Evolutionary conservation across 805 yeast genomes (phyloP).

Genomic region (Lachancea kluyveri): DNA sequence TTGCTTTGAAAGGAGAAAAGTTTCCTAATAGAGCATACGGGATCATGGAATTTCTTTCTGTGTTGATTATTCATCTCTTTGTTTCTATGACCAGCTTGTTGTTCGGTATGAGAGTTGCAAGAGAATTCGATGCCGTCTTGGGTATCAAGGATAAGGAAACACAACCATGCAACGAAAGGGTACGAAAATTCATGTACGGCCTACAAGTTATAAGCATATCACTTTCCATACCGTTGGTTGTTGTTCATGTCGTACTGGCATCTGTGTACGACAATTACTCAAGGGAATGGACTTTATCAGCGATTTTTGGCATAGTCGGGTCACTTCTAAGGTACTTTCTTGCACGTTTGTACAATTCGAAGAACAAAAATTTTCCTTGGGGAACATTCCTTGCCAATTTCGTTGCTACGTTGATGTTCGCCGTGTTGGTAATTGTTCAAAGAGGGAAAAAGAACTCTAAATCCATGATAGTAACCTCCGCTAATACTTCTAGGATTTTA

Average conservation of each 20-base stretch:
- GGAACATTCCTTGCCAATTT: conserved; percentile 50
- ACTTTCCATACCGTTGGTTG: conserved; percentile 20
- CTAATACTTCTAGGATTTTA: conserved; percentile 44
- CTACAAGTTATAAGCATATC: conserved; percentile 3
- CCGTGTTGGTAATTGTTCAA: conserved; percentile 19
- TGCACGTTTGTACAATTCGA: conserved; percentile 43
- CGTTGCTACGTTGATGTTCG: conserved; percentile 28
- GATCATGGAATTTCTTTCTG: conserved; percentile 66
- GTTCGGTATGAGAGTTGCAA: conserved; percentile 48
- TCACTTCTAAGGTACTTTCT: conserved; percentile 52
- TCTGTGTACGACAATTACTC: conserved; percentile 35
- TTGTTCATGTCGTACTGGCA: conserved; percentile 22
- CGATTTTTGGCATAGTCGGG: conserved; percentile 68
- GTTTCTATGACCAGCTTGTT: conserved; percentile 54
- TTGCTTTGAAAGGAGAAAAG: conserved; percentile 9
- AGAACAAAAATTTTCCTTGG: conserved; percentile 41
- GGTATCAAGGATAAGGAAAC: neutral
- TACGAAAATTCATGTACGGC: neutral
- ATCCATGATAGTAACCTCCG: conserved; percentile 25
- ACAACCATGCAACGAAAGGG: no score
- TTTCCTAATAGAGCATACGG: conserved; percentile 73
- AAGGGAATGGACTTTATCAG: conserved; percentile 65
- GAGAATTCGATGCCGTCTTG: conserved; percentile 11
- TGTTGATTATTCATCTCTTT: conserved; percentile 50
- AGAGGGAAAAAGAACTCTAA: conserved; percentile 36